phyloP scores from a whole-genome alignment of 106 monocot genomes.

The Dioscorea zingiberensis region DNA sequence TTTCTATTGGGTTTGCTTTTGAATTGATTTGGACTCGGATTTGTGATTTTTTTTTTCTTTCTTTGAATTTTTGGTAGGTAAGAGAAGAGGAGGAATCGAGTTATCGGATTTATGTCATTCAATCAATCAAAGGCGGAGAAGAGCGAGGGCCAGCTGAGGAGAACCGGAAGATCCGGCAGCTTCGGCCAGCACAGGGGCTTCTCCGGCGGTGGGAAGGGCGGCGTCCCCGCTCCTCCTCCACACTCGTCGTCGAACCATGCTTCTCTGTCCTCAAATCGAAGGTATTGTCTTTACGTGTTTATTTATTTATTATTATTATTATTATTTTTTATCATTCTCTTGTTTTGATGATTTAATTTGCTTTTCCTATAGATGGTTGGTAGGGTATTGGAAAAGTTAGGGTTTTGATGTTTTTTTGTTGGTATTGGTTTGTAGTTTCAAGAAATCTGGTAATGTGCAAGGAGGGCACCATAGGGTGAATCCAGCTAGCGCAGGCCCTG shows the following conservation, averaged over 20 bases:
- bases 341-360: too few species aligned
- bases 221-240: conserved; percentile 17
- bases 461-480: conserved; percentile 35
- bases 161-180: conserved; percentile 40
- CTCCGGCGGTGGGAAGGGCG: conserved; percentile 17
- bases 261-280: conserved; percentile 2
- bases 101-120: conserved; percentile 28
- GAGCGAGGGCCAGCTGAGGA: conserved; percentile 38
- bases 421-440: too few species aligned
- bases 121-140: conserved; percentile 34
- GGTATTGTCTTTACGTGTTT: background rate
- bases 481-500: conserved; percentile 9
- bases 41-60: background rate
- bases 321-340: too few species aligned
- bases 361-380: too few species aligned
- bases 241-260: conserved; percentile 16
- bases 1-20: background rate
- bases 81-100: conserved; percentile 1
- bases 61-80: conserved; percentile 5
- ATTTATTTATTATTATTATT: background rate
- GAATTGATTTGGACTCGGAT: background rate
- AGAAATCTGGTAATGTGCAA: conserved; percentile 54
- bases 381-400: too few species aligned
- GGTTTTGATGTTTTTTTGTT: too few species aligned
- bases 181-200: conserved; percentile 32